These are phyloP conservation scores for Solanum piurae DNA, from an alignment of 257 asterid species.

Conservation along the genomic window DNA sequence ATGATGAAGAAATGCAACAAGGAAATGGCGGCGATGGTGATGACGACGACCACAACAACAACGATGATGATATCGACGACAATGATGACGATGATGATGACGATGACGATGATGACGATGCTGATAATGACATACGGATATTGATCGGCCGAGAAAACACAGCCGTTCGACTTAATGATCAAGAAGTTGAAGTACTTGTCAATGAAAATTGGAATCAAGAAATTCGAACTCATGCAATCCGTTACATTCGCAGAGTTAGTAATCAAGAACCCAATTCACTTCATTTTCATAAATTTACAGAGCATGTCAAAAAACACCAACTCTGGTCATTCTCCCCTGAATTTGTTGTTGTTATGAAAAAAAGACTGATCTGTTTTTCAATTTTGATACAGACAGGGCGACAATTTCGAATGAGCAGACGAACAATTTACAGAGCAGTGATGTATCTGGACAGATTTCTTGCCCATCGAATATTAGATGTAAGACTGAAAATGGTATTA, in stretches of 20 bases:
- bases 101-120: background rate
- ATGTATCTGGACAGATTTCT: constrained; percentile 48
- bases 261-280: background rate
- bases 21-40: background rate
- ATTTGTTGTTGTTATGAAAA: background rate
- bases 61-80: no score
- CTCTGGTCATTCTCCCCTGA: no score
- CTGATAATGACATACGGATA: background rate
- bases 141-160: background rate
- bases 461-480: constrained; percentile 30
- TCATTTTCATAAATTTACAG: constrained; percentile 1
- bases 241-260: constrained; percentile 30
- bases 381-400: constrained; percentile 28
- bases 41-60: no score
- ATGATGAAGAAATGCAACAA: background rate
- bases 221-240: constrained; percentile 44
- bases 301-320: background rate
- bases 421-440: constrained; percentile 40
- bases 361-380: background rate
- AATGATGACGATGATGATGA: background rate
- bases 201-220: constrained; percentile 15
- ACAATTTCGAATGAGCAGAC: constrained; percentile 27
- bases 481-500: constrained; percentile 7
- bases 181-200: background rate
- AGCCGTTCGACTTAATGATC: background rate